Conservation (phyloP, 306 rosid genomes). For the Pterocarpus santalinus region DNA sequence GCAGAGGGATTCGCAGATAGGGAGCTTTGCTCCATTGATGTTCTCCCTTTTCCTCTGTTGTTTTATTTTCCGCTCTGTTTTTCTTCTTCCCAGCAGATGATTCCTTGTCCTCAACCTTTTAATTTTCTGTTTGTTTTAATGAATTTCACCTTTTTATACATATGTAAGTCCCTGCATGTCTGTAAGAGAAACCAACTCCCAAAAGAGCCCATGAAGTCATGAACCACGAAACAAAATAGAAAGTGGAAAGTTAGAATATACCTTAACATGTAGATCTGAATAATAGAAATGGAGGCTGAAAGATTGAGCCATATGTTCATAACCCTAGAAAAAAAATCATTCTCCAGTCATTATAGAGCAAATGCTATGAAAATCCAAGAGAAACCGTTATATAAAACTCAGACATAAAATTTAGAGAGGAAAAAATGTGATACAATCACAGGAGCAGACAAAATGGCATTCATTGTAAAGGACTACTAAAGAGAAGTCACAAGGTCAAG, state of each 20-base stretch:
- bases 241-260: constrained; percentile 19
- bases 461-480: constrained; percentile 3
- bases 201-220: background rate
- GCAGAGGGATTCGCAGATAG: background rate
- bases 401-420: background rate
- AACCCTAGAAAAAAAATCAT: constrained; percentile 26
- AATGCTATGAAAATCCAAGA: background rate
- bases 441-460: background rate
- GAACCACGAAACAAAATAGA: constrained; percentile 11
- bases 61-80: background rate
- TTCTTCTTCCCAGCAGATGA: background rate
- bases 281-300: background rate
- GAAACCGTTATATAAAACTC: background rate
- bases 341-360: constrained; percentile 23
- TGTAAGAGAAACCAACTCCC: background rate
- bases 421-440: background rate
- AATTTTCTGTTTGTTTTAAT: background rate
- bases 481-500: constrained; percentile 24
- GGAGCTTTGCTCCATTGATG: background rate
- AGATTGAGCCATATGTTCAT: background rate
- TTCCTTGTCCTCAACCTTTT: constrained; percentile 9
- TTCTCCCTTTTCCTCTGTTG: background rate
- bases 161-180: background rate
- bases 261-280: constrained; percentile 28
- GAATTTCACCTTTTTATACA: background rate